phyloP scores from a whole-genome alignment of 129 eudicot species.

The Erigeron canadensis region DNA sequence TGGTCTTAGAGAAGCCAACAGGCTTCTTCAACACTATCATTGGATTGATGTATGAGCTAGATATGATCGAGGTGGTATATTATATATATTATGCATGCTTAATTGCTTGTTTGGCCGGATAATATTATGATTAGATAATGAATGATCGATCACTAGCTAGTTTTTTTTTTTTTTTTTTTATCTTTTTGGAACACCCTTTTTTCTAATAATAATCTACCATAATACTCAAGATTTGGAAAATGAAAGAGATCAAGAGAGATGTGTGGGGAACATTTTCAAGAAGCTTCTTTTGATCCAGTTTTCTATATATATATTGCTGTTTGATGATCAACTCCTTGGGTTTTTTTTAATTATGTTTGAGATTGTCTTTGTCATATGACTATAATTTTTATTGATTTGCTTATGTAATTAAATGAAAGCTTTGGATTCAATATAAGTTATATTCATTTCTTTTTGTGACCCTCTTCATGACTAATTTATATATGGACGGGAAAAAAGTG shows the following conservation, averaged over 20 bases:
- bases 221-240: constrained; percentile 32
- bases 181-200: constrained; percentile 36
- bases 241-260: constrained; percentile 30
- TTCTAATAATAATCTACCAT: constrained; percentile 32
- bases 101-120: constrained; percentile 30
- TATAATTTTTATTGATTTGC: constrained; percentile 27
- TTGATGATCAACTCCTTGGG: constrained; percentile 17
- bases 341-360: constrained; percentile 28
- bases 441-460: constrained; percentile 7
- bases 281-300: constrained; percentile 37
- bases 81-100: too few relatives aligned
- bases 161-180: constrained; percentile 7
- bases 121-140: constrained; percentile 31
- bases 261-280: constrained; percentile 38
- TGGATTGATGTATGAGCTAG: constrained; percentile 41
- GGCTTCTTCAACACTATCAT: constrained; percentile 79
- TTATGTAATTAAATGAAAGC: constrained; percentile 24
- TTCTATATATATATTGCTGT: constrained; percentile 26
- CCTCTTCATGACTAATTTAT: constrained; percentile 1
- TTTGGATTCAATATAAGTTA: constrained; percentile 31
- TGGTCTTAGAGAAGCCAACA: constrained; percentile 93
- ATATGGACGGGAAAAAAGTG: too few relatives aligned
- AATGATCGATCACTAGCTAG: too few relatives aligned
- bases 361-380: constrained; percentile 31
- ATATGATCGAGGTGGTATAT: too few relatives aligned